Evolutionary conservation across 1,284 basidiomycete species (phyloP).

Genomic region (Apiotrichum gamsii): DNA sequence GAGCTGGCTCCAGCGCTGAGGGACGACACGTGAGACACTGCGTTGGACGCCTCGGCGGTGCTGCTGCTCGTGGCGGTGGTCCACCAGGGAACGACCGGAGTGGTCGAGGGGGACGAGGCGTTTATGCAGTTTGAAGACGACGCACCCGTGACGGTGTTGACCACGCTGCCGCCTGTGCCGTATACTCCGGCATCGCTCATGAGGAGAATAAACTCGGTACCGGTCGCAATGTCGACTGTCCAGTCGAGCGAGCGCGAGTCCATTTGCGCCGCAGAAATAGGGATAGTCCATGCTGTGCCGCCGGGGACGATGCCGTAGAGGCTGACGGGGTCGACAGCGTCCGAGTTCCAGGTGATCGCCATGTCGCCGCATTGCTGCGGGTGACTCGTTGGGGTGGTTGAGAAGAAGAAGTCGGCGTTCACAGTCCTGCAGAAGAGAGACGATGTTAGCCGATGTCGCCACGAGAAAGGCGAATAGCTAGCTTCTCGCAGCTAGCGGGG

Average conservation of each 20-base stretch:
- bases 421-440: conserved; percentile 14
- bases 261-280: conserved; percentile 19
- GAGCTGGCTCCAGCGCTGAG: no score
- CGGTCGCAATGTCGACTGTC: conserved; percentile 31
- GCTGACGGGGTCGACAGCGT: conserved; percentile 27
- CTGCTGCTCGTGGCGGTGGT: no score
- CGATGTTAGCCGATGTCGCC: neutral
- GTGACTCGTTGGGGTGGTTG: conserved; percentile 20
- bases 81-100: neutral
- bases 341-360: conserved; percentile 26
- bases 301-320: conserved; percentile 37
- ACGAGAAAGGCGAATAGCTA: no score
- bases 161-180: conserved; percentile 35
- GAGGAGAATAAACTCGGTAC: conserved; percentile 33
- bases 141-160: conserved; percentile 22
- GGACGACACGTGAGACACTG: neutral
- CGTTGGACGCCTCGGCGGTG: neutral
- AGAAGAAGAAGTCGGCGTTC: conserved; percentile 32
- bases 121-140: conserved; percentile 27
- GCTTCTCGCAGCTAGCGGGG: no score
- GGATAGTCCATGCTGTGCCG: conserved; percentile 34
- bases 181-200: conserved; percentile 37
- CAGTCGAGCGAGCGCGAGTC: conserved; percentile 10
- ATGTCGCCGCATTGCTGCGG: conserved; percentile 31
- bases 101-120: conserved; percentile 13